Evolutionary conservation across 1,284 basidiomycete species (phyloP), one percentile per base, ranked within the genome.

Genomic region (Trametes versicolor): DNA sequence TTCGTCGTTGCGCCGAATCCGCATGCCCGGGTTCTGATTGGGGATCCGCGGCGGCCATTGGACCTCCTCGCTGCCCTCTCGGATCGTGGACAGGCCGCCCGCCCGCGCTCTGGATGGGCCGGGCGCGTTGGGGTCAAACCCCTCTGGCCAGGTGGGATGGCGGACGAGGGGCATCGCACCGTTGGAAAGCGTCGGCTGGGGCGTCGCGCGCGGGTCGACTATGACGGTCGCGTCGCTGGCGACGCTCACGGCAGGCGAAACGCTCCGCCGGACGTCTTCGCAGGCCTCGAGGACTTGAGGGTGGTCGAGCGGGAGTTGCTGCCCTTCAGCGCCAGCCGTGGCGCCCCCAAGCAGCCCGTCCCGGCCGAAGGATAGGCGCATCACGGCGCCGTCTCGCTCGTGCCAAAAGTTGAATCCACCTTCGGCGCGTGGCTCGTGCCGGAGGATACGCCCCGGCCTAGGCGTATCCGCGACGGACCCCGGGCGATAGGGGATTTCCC

Each of bases 381-480:
- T 21, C 2, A 50, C 19, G 25, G 58, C 60, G 4, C 58, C 54
- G 8, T 57, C 54, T 21, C 57, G 43, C 36, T 56, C 39, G 36
- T 62, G 59, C 62, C 60, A 64, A 48, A 58, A 59, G 41, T 58
- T 49, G 56, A 55, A 62, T 2, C 59, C 54, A 0, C 62, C 66
- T 2, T 48, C 62, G 27, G 61, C 60, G 47, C 62, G 62, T 10
- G 19, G 41, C 52, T 64, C 62, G 47, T 52, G 66, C 19, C 25
- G 43, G 19, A 63, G 21, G 8, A 23, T n/a, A 43, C 60, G 64
- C 27, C 53, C 51, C 47, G 62, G 66, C 25, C 41, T 45, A 4
- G 68, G 68, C 10, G 65, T 69, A 15, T 63, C 47, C 15, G 64
- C 21, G 51, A 66, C 68, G 5, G 68, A 66, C 12, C 68, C 68